Evolutionary conservation across 2,329 filamentous ascomycete genomes (phyloP), one percentile per base, ranked within the genome.

Genomic region (Alternaria triticina): DNA sequence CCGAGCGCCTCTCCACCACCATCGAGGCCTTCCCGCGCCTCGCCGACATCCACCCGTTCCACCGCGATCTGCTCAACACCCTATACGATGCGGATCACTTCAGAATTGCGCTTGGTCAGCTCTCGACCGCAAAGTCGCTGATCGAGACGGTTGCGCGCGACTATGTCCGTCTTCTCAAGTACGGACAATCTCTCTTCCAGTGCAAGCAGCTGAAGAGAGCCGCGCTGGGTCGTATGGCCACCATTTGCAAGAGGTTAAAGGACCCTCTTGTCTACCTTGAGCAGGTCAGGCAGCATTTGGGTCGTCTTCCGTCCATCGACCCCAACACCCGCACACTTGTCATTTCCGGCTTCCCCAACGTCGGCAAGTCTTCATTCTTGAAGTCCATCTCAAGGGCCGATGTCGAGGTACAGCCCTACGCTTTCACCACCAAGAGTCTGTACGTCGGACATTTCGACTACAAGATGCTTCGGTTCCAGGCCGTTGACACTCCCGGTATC

Each of bases 401-500:
- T 84, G 95, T 97, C 60, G 95, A 97, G 77, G 92, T 97, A 33
- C 94, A 98, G 83, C 95, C 96, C 20, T 99, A 98, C 80, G 96
- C 96, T 57, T 99, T 99, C 86, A 97, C 96, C 36, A 99, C 96
- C 58, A 98, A 98, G 87, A 94, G 90, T 73, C 86, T 99, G 75
- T 99, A 97, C 77, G 95, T 98, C 28, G 96, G 96, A 63, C 96
- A 99, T 83, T 97, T 98, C 79, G 96, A 98, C 83, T 97, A 97
- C 87, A 97, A 97, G 83, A 96, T 95, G 83, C 94, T 70, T 44
- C 87, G 92, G 66, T 94, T 94, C 83, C 91, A 94, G 83, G 94
- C 94, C 27, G 97, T 99, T 73, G 96, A 99, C 82, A 99, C 96
- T 11, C 95, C 95, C n/a, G 96, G 96, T 86, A 97, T 99, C 71